Evolutionary conservation across 176 grass and related monocot species (phyloP).

Genomic region (Oryza meridionalis): DNA sequence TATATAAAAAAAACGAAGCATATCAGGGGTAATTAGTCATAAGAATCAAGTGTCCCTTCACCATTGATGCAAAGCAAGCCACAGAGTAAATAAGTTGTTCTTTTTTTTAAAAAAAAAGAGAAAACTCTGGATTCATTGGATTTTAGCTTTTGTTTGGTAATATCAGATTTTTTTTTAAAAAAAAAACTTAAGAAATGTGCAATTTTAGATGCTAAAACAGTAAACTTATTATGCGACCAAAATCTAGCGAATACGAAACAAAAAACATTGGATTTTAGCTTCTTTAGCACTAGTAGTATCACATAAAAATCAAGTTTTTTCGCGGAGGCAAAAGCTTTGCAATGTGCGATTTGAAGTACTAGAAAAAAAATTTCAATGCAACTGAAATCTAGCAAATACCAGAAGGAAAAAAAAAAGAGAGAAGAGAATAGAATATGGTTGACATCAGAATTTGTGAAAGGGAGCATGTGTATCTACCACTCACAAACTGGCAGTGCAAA

Average conservation of each 20-base stretch:
- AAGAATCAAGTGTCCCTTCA: background rate
- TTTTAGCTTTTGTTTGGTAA: background rate
- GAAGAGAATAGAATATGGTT: background rate
- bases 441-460: constrained; percentile 20
- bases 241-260: background rate
- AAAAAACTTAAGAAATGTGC: background rate
- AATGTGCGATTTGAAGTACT: no score
- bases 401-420: background rate
- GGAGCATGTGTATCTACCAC: background rate
- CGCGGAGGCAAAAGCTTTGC: no score
- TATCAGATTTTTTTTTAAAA: no score
- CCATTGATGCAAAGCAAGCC: background rate
- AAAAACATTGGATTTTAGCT: no score
- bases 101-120: no score
- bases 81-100: background rate
- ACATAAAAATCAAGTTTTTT: no score
- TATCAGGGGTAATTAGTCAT: background rate
- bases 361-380: no score
- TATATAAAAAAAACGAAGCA: background rate
- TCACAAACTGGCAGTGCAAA: background rate
- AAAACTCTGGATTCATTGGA: no score
- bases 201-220: background rate
- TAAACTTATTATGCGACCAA: background rate
- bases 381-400: background rate
- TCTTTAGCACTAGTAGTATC: no score